Percentiles rank a stretch among this genome's conserved stretches.
These are phyloP conservation scores for Murraya koenigii DNA, from an alignment of 345 rosid genomes.

Conservation along the genomic window DNA sequence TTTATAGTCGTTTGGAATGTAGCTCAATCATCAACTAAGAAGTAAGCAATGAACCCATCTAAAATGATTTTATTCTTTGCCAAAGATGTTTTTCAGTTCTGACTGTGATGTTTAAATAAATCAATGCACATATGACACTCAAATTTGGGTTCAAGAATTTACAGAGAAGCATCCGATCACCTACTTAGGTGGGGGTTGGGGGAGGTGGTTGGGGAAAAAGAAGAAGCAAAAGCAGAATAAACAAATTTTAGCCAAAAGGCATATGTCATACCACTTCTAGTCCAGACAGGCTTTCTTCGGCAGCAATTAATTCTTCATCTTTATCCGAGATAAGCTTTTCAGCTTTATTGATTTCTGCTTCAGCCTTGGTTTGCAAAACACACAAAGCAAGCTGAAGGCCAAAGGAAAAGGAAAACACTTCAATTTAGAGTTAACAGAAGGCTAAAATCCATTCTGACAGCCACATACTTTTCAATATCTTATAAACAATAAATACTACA, in stretches of 20 bases:
- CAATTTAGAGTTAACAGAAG: not conserved
- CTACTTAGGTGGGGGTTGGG: too few relatives aligned
- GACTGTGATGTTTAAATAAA: not conserved
- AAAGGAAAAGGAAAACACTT: not conserved
- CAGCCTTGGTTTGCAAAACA: conserved; percentile 67
- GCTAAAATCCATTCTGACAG: not conserved
- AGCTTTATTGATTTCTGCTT: conserved; percentile 68
- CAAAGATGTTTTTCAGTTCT: not conserved
- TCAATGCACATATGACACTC: not conserved
- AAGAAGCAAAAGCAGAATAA: not conserved
- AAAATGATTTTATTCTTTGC: not conserved
- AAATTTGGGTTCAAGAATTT: not conserved
- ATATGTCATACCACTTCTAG: conserved; percentile 61
- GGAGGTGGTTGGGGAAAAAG: too few relatives aligned
- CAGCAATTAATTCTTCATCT: conserved; percentile 70
- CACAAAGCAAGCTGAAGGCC: conserved; percentile 53
- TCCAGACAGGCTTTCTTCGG: conserved; percentile 80
- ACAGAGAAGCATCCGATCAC: not conserved
- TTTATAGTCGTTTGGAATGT: not conserved
- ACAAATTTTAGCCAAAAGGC: conserved; percentile 3
- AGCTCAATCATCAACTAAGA: not conserved
- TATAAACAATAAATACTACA: not conserved
- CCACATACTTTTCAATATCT: not conserved
- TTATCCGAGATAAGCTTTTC: conserved; percentile 65
- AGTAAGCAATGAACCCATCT: not conserved